Evolutionary conservation across 371 early-diverging fungal genomes (phyloP).

Genomic region (Lichtheimia corymbifera): DNA sequence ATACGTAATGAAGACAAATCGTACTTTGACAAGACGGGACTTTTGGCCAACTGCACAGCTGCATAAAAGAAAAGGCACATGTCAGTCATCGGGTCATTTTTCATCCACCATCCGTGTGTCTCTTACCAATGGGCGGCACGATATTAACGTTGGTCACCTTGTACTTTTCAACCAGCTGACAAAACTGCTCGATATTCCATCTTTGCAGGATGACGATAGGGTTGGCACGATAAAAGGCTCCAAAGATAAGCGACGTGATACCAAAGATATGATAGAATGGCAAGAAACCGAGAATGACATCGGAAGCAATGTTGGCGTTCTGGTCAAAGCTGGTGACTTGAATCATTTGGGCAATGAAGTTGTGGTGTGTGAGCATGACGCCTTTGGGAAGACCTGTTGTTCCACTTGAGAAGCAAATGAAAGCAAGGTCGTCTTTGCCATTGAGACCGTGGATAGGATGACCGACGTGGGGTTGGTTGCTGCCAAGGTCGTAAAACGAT

Average conservation of each 20-base stretch:
- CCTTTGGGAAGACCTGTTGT: conserved; percentile 74
- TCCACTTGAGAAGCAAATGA: conserved; percentile 84
- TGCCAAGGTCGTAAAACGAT: conserved; percentile 9
- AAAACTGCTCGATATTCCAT: conserved; percentile 62
- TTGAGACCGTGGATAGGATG: conserved; percentile 16
- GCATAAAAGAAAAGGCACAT: not conserved
- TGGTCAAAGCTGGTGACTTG: conserved; percentile 18
- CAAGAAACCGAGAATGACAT: conserved; percentile 66
- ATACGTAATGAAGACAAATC: conserved; percentile 64
- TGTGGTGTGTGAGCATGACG: conserved; percentile 42
- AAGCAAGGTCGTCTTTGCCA: conserved; percentile 53
- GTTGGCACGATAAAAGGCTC: conserved; percentile 31
- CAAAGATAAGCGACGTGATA: conserved; percentile 36
- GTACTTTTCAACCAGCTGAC: conserved; percentile 58
- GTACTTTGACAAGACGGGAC: conserved; percentile 67
- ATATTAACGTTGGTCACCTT: conserved; percentile 68
- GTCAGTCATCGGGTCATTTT: not conserved
- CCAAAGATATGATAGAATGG: conserved; percentile 88
- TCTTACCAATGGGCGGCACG: conserved; percentile 77
- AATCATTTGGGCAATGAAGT: conserved; percentile 32
- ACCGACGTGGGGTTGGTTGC: conserved; percentile 6
- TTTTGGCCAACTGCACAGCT: conserved; percentile 61
- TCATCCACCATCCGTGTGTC: not conserved
- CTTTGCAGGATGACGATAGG: conserved; percentile 63
- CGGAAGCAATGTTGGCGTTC: conserved; percentile 23